These are phyloP conservation scores for Fusarium sp. DNA, from an alignment of 2,329 filamentous ascomycete species.

Conservation along the genomic window DNA sequence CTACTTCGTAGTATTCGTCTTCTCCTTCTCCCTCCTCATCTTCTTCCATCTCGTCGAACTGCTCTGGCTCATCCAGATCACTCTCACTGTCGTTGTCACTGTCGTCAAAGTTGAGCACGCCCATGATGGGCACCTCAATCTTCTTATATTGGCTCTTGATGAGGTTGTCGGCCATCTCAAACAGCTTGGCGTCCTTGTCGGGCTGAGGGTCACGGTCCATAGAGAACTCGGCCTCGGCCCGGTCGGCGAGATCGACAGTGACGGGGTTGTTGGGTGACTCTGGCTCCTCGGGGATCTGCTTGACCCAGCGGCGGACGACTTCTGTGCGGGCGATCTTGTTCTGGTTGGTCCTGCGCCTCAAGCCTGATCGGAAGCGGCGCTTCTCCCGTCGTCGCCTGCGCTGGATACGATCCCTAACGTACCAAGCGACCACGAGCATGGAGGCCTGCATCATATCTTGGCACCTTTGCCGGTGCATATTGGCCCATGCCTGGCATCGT, in stretches of 20 bases:
- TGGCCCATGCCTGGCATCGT: slow-evolving; percentile 61
- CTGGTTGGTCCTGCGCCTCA: slow-evolving; percentile 49
- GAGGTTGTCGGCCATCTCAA: slow-evolving; percentile 59
- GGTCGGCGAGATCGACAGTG: slow-evolving; percentile 48
- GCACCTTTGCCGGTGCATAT: slow-evolving; percentile 59
- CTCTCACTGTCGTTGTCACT: slow-evolving; percentile 57
- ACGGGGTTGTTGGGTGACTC: slow-evolving; percentile 47
- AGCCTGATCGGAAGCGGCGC: slow-evolving; percentile 55
- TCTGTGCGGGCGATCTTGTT: slow-evolving; percentile 55
- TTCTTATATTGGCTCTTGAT: slow-evolving; percentile 61
- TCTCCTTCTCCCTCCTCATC: slow-evolving; percentile 41
- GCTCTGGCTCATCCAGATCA: slow-evolving; percentile 44
- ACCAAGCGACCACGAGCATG: slow-evolving; percentile 63
- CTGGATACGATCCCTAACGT: slow-evolving; percentile 60
- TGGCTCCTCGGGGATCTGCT: slow-evolving; percentile 52
- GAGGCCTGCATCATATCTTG: slow-evolving; percentile 63
- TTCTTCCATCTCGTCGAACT: slow-evolving; percentile 45
- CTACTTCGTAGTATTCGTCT: slow-evolving; percentile 46
- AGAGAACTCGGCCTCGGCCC: slow-evolving; percentile 55
- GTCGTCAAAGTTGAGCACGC: slow-evolving; percentile 58
- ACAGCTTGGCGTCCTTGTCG: slow-evolving; percentile 59
- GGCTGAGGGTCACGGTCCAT: slow-evolving; percentile 54
- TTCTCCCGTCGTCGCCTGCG: slow-evolving; percentile 56
- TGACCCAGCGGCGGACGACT: slow-evolving; percentile 57
- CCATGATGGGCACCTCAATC: slow-evolving; percentile 60